Percentiles rank a stretch among this genome's conserved stretches.
Evolutionary conservation across 352 stramenopile genomes (phyloP).

Genomic region (Phytophthora litchii): DNA sequence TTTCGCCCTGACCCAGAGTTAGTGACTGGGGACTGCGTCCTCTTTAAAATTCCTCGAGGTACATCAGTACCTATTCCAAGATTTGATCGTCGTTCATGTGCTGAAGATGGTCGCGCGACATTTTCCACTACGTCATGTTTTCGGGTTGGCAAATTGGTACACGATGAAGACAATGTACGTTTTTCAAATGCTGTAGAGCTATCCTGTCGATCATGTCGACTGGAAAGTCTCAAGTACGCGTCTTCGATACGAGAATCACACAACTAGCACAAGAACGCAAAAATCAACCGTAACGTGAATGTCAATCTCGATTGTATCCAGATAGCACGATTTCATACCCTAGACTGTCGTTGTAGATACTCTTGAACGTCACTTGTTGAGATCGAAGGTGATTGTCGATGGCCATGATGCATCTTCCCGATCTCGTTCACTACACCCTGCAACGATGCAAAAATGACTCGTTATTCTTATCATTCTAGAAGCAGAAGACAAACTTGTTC

Average conservation of each 20-base stretch:
- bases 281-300: too few species aligned
- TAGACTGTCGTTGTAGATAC: constrained; percentile 19
- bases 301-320: background rate
- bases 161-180: constrained; percentile 12
- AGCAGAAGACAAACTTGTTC: too few species aligned
- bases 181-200: background rate
- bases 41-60: constrained; percentile 29
- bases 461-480: too few species aligned
- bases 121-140: constrained; percentile 1
- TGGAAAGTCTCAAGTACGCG: constrained; percentile 24
- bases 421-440: too few species aligned
- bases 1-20: background rate
- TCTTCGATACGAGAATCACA: constrained; percentile 31
- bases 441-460: too few species aligned
- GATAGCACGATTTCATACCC: constrained; percentile 3
- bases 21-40: constrained; percentile 5
- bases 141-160: constrained; percentile 7
- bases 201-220: background rate
- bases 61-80: background rate
- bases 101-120: constrained; percentile 21
- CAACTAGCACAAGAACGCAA: constrained; percentile 4
- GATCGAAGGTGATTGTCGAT: background rate
- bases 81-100: constrained; percentile 7
- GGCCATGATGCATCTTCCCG: background rate
- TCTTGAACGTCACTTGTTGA: constrained; percentile 22